Conservation (phyloP, 306 rosid genomes). For the Begonia peltatifolia region DNA sequence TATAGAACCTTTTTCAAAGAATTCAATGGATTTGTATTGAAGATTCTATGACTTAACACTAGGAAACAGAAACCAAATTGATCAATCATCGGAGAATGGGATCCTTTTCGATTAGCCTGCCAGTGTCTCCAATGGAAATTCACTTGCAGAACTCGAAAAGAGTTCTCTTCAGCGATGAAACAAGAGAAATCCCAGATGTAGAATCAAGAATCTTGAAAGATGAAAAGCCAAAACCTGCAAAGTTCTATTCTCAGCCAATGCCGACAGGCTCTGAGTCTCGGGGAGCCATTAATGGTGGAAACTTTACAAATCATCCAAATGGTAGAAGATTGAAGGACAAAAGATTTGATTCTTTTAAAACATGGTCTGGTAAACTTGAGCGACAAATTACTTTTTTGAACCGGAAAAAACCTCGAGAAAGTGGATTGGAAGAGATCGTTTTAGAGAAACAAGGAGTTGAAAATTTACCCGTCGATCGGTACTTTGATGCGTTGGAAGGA, state of each 20-base stretch:
- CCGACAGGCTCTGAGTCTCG: constrained; percentile 15
- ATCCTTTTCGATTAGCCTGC: constrained; percentile 73
- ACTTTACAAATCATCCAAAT: constrained; percentile 17
- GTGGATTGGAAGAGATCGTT: constrained; percentile 13
- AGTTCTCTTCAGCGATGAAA: constrained; percentile 31
- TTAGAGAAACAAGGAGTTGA: constrained; percentile 17
- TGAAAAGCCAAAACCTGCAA: constrained; percentile 19
- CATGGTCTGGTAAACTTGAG: constrained; percentile 67
- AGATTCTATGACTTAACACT: not conserved
- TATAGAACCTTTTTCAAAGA: too few species aligned
- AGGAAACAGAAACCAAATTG: constrained; percentile 28
- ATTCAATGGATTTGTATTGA: too few species aligned
- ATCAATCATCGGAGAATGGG: constrained; percentile 33
- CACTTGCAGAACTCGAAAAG: constrained; percentile 14
- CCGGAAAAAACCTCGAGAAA: constrained; percentile 26
- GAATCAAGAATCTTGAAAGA: constrained; percentile 1
- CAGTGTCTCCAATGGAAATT: constrained; percentile 28
- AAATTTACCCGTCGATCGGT: constrained; percentile 47
- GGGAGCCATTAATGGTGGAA: constrained; percentile 4
- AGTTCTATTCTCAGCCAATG: constrained; percentile 64
- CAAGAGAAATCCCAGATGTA: constrained; percentile 6
- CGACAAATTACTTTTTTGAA: constrained; percentile 53
- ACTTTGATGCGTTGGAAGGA: constrained; percentile 31
- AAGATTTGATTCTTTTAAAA: constrained; percentile 68
- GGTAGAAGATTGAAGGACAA: constrained; percentile 28